A percentile compares a stretch with the other conserved stretches of the same genome.
phyloP scores from a whole-genome alignment of 768 basidiomycete species.

The Rhodotorula kratochvilovae region DNA sequence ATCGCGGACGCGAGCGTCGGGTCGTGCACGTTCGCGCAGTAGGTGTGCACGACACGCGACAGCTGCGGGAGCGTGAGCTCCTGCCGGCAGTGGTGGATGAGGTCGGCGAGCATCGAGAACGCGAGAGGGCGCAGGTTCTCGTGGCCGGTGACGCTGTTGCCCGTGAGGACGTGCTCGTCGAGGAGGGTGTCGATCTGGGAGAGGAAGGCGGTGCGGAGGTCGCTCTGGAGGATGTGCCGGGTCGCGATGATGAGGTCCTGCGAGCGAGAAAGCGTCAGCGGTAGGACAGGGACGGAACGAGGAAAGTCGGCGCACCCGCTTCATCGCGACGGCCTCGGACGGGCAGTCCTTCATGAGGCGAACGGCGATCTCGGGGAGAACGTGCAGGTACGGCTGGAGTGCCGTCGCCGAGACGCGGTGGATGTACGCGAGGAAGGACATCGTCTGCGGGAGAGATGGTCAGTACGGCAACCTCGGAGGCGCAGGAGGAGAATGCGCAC shows the following conservation, averaged over 20 bases:
- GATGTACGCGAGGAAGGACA: constrained; percentile 87
- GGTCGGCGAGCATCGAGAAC: constrained; percentile 83
- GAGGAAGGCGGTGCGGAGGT: constrained; percentile 71
- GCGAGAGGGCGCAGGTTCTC: constrained; percentile 77
- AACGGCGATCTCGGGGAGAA: constrained; percentile 70
- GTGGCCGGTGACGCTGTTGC: constrained; percentile 72
- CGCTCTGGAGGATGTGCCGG: constrained; percentile 75
- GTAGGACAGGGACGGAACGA: neutral
- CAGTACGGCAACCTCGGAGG: neutral
- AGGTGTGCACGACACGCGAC: constrained; percentile 71
- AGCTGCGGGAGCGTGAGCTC: constrained; percentile 76
- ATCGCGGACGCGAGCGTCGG: constrained; percentile 70
- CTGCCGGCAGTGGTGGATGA: constrained; percentile 81
- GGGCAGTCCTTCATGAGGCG: constrained; percentile 93
- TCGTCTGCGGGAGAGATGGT: constrained; percentile 56
- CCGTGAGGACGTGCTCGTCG: constrained; percentile 82
- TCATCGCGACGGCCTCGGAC: constrained; percentile 64
- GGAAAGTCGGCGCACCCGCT: constrained; percentile 62
- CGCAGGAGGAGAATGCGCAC: constrained; percentile 49
- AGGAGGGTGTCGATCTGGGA: constrained; percentile 82
- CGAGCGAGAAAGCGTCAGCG: neutral
- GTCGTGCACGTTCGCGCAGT: constrained; percentile 84
- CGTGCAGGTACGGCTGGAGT: constrained; percentile 70
- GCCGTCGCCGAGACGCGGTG: constrained; percentile 65
- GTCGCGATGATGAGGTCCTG: constrained; percentile 90